These are phyloP conservation scores for Flaveria trinervia DNA, from an alignment of 129 eudicot genomes.

Conservation along the genomic window DNA sequence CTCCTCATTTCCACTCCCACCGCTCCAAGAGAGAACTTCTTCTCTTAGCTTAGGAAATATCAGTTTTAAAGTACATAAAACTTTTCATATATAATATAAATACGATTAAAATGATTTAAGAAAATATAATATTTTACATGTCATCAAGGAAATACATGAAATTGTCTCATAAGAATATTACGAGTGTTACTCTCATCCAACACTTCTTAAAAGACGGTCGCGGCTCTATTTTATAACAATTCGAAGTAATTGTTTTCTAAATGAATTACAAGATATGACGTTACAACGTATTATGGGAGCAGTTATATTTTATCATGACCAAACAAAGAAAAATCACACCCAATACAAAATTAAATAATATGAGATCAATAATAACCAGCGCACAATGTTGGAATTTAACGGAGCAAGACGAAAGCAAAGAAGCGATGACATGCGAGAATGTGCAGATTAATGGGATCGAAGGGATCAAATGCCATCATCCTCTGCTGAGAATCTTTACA, in stretches of 20 bases:
- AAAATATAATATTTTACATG: no score
- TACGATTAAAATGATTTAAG: no score
- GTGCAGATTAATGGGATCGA: constrained; percentile 1
- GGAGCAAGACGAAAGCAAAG: background rate
- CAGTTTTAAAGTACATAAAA: no score
- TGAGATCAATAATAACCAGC: background rate
- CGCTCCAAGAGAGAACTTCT: no score
- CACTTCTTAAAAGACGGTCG: background rate
- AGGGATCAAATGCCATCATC: constrained; percentile 7
- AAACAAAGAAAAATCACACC: background rate
- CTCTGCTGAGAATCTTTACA: background rate
- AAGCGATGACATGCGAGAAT: background rate
- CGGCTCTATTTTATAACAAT: no score
- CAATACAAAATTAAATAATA: background rate
- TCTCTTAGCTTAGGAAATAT: no score
- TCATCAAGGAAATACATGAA: no score
- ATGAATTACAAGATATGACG: background rate
- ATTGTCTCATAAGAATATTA: no score
- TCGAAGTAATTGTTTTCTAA: background rate
- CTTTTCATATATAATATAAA: no score
- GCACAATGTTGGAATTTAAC: background rate
- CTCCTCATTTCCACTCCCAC: no score
- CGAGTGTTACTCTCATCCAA: background rate
- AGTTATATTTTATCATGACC: background rate
- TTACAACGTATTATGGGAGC: background rate